Conservation (phyloP, 257 asterid genomes). For the Primulina eburnea region DNA sequence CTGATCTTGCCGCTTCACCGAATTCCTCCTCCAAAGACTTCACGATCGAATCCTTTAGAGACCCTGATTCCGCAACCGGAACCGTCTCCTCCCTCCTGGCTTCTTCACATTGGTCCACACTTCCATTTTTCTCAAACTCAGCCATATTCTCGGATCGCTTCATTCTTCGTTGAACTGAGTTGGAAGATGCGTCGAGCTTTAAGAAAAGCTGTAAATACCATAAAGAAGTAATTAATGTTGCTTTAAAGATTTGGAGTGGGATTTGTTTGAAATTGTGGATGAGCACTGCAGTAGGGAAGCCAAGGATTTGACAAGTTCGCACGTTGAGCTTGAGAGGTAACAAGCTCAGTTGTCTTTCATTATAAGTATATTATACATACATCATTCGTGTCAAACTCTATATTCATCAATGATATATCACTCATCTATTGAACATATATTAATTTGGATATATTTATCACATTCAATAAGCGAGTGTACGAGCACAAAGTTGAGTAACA, state of each 20-base stretch:
- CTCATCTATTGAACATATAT: too few species aligned
- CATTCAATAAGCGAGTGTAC: too few species aligned
- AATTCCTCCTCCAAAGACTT: not conserved
- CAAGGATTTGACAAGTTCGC: not conserved
- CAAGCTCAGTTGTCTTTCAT: too few species aligned
- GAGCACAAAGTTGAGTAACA: too few species aligned
- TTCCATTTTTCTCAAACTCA: not conserved
- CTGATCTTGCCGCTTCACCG: not conserved
- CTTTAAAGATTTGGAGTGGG: not conserved
- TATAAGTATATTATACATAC: too few species aligned
- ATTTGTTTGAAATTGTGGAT: not conserved
- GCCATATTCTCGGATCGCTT: not conserved
- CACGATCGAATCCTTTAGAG: not conserved
- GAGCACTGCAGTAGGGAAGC: not conserved
- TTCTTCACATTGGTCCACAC: not conserved
- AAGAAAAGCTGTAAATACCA: not conserved
- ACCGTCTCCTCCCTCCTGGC: not conserved
- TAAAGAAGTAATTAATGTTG: not conserved
- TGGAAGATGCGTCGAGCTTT: not conserved
- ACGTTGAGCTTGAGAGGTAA: not conserved
- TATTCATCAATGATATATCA: too few species aligned
- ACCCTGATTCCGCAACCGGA: not conserved
- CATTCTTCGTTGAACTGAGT: not conserved
- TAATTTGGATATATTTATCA: too few species aligned
- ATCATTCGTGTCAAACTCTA: too few species aligned